Conservation (phyloP, 2,329 filamentous ascomycete genomes). For the Arthrobotrys pseudoclavata region DNA sequence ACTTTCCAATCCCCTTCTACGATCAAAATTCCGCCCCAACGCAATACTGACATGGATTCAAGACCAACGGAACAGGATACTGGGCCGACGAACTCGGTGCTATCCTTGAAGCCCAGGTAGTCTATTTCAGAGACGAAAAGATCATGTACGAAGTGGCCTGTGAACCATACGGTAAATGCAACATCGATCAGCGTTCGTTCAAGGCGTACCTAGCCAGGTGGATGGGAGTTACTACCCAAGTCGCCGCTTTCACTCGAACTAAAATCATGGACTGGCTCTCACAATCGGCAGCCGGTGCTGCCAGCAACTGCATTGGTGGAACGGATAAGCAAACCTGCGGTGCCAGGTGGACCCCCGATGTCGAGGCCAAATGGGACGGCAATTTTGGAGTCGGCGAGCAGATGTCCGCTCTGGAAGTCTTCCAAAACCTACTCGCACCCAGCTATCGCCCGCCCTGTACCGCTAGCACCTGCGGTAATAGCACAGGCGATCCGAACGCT, state of each 20-base stretch:
- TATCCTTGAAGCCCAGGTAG: conserved; percentile 46
- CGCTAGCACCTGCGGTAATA: conserved; percentile 73
- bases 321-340: conserved; percentile 74
- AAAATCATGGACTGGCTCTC: conserved; percentile 73
- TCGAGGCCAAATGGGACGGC: conserved; percentile 70
- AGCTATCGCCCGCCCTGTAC: conserved; percentile 68
- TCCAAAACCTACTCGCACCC: conserved; percentile 74
- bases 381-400: conserved; percentile 77
- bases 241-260: conserved; percentile 74
- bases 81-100: conserved; percentile 49
- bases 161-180: conserved; percentile 74
- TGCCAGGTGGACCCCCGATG: conserved; percentile 71
- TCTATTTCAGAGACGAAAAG: conserved; percentile 65
- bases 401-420: conserved; percentile 77
- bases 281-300: conserved; percentile 73
- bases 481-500: conserved; percentile 66
- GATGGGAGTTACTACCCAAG: conserved; percentile 73
- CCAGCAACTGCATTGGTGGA: conserved; percentile 75
- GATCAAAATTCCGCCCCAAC: too few relatives aligned
- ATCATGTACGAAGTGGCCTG: conserved; percentile 78
- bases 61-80: conserved; percentile 68
- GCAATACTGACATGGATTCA: conserved; percentile 61
- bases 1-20: neutral
- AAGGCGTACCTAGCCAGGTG: conserved; percentile 79
- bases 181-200: conserved; percentile 79